Evolutionary conservation across 805 yeast species (phyloP).

Genomic region (Tetrapisispora namnaoensis): DNA sequence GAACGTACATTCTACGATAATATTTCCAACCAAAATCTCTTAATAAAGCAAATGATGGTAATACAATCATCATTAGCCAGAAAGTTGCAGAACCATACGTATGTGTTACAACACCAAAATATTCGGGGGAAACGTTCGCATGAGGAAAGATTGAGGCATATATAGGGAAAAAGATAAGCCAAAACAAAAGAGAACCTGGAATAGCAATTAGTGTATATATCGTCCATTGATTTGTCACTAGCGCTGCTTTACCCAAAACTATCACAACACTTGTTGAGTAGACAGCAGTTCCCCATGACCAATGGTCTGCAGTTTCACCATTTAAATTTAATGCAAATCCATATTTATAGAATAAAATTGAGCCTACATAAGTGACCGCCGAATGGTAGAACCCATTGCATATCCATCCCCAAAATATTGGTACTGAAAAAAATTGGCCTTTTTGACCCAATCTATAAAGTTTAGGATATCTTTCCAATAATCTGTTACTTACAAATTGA

Average conservation of each 20-base stretch:
- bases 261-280: slow-evolving; percentile 83
- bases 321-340: slow-evolving; percentile 50
- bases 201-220: slow-evolving; percentile 85
- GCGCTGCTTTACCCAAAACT: slow-evolving; percentile 89
- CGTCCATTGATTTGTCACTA: slow-evolving; percentile 89
- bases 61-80: slow-evolving; percentile 73
- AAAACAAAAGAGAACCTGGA: slow-evolving; percentile 82
- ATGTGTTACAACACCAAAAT: slow-evolving; percentile 65
- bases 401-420: slow-evolving; percentile 96
- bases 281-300: slow-evolving; percentile 91
- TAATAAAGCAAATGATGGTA: slow-evolving; percentile 67
- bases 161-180: slow-evolving; percentile 81
- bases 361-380: slow-evolving; percentile 67
- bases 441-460: slow-evolving; percentile 84
- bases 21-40: slow-evolving; percentile 94
- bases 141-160: slow-evolving; percentile 81
- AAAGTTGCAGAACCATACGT: slow-evolving; percentile 69
- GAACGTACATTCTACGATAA: slow-evolving; percentile 82
- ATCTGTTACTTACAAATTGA: slow-evolving; percentile 85
- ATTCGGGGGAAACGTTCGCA: slow-evolving; percentile 73
- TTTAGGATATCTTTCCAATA: slow-evolving; percentile 86
- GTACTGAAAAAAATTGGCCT: slow-evolving; percentile 80
- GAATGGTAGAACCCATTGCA: slow-evolving; percentile 92
- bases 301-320: slow-evolving; percentile 74
- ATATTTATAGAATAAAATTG: slow-evolving; percentile 54